phyloP scores from a whole-genome alignment of 805 yeast species.

The Candida oleophila region DNA sequence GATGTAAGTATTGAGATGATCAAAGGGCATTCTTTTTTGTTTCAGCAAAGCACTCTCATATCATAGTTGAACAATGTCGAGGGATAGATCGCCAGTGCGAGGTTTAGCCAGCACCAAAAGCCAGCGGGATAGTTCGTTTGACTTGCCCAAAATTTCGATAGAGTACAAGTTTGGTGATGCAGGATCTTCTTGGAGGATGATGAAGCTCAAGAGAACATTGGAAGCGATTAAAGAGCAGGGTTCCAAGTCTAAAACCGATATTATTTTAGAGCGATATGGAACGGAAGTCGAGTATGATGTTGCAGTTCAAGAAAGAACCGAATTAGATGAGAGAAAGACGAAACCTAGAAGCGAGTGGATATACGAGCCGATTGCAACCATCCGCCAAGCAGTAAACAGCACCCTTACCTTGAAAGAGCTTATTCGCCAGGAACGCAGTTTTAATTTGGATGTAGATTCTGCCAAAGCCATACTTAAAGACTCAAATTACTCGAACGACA shows the following conservation, averaged over 20 bases:
- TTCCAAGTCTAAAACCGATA: background rate
- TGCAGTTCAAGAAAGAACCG: constrained; percentile 1
- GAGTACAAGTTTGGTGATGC: constrained; percentile 4
- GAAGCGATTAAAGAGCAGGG: background rate
- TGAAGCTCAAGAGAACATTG: constrained; percentile 1
- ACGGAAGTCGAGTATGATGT: constrained; percentile 1
- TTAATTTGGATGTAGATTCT: constrained; percentile 17
- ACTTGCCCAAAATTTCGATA: background rate
- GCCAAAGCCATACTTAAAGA: constrained; percentile 37
- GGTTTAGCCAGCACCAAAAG: background rate
- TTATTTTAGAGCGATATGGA: constrained; percentile 2
- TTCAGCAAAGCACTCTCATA: too few species aligned
- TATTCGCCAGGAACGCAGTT: background rate
- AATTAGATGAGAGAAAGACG: constrained; percentile 1
- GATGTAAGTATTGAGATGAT: too few species aligned
- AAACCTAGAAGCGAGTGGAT: constrained; percentile 3
- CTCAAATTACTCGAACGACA: constrained; percentile 33
- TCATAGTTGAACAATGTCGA: too few species aligned
- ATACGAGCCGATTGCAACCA: background rate
- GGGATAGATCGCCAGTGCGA: background rate
- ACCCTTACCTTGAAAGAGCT: background rate
- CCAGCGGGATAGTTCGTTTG: background rate
- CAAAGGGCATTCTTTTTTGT: too few species aligned
- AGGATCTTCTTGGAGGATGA: constrained; percentile 5
- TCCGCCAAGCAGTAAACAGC: background rate